Evolutionary conservation across 352 stramenopile genomes (phyloP), one percentile per base, ranked within the genome.

Genomic region (Plasmopara viticola): DNA sequence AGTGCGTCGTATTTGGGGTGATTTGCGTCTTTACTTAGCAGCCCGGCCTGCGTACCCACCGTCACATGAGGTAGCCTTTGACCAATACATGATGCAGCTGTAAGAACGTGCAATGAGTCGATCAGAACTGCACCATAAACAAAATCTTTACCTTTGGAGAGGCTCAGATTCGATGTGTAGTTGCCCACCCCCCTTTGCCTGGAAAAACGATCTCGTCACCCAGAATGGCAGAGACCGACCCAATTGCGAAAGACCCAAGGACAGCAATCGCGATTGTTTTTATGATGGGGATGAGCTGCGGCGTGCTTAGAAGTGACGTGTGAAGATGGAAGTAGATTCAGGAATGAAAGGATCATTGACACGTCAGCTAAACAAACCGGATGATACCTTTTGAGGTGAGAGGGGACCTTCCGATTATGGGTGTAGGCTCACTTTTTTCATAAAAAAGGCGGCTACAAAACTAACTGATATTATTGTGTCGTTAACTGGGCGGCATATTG

Each of bases 191-290:
- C n/a, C n/a, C n/a, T 1, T 2, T 12, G 31, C 31, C 7, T 12
- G 31, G 46, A 1, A 66, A 62, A 33, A 74, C 60, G 2, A 61
- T 44, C 0, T 54, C 59, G 6, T 66, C 64, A 7, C 72, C 64
- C 9, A 83, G 35, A 15, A 83, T 51, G 18, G 47, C 34, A 29
- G 13, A n/a, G 44, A 49, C 44, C 29, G 44, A 49, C 4, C 44
- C 30, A 33, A 49, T 39, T 5, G 44, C 44, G 28, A 49, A 4
- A 2, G 44, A 49, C 6, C 44, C 44, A 10, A 49, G 15, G 6
- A 49, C 28, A 49, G 28, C 44, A 39, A 29, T 49, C n/a, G 29
- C 38, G n/a, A 49, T 40, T 13, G 39, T n/a, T 9, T 49, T 49
- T 29, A 49, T 49, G 14, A n/a, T 31, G 7, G 29, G 15, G n/a